A percentile compares a stretch with the other conserved stretches of the same genome.
Conservation (phyloP, 306 rosid genomes). For the Medicago truncatula region DNA sequence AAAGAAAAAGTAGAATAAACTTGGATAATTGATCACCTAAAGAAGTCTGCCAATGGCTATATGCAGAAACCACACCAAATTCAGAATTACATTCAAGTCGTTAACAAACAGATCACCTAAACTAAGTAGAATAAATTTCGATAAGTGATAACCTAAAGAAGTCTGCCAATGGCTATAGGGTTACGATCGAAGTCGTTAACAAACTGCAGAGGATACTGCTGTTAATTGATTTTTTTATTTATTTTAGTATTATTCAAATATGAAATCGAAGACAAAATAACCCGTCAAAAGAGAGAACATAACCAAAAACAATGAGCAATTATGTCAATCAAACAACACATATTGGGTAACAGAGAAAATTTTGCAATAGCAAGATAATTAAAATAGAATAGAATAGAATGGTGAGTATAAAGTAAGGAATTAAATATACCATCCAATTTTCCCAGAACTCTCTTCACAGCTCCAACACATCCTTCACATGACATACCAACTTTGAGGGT, state of each 20-base stretch:
- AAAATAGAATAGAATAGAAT: conserved; percentile 30
- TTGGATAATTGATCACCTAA: conserved; percentile 8
- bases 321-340: not conserved
- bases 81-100: conserved; percentile 3
- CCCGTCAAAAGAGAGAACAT: conserved; percentile 1
- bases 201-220: too few species aligned
- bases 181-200: not conserved
- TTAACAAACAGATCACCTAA: too few species aligned
- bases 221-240: not conserved
- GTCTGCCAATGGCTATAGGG: too few species aligned
- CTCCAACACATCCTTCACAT: conserved; percentile 95
- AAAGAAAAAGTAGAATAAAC: not conserved
- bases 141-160: too few species aligned
- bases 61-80: too few species aligned
- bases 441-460: conserved; percentile 92
- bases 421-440: conserved; percentile 77
- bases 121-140: too few species aligned
- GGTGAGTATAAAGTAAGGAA: not conserved
- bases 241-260: not conserved
- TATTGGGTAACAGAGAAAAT: conserved; percentile 5
- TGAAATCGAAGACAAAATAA: conserved; percentile 1
- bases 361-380: not conserved
- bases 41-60: conserved; percentile 13
- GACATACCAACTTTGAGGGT: conserved; percentile 97
- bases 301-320: conserved; percentile 2